Conservation (phyloP, 306 rosid species). For the Quercus engelmannii region DNA sequence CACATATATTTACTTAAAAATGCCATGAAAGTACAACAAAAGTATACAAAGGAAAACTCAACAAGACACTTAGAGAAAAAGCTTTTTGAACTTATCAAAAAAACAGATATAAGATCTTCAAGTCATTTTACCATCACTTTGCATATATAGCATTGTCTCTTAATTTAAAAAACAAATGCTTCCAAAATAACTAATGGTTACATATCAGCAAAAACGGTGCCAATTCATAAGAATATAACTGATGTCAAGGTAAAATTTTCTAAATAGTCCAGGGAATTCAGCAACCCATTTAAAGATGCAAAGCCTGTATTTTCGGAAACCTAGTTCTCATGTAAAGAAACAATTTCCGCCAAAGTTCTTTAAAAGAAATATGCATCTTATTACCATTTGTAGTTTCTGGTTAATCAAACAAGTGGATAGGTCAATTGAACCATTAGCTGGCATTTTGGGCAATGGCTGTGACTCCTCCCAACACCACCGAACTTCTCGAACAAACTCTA, state of each 20-base stretch:
- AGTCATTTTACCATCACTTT: neutral
- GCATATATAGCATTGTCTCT: neutral
- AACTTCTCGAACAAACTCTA: constrained; percentile 94
- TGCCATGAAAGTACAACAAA: neutral
- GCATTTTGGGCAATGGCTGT: constrained; percentile 84
- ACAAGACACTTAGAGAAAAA: neutral
- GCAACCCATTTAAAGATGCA: neutral
- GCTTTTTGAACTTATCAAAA: neutral
- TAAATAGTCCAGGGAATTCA: neutral
- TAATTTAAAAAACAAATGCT: neutral
- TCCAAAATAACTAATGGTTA: neutral
- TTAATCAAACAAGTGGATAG: constrained; percentile 82
- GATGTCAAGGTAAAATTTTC: neutral
- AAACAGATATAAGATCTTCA: neutral
- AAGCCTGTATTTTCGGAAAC: constrained; percentile 1
- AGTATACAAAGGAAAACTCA: neutral
- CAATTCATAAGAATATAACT: neutral
- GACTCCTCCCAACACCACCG: constrained; percentile 99
- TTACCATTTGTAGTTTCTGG: constrained; percentile 95
- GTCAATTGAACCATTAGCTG: constrained; percentile 64
- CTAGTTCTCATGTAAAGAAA: constrained; percentile 8
- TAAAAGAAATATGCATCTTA: constrained; percentile 18
- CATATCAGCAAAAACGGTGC: neutral
- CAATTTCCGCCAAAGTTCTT: constrained; percentile 22
- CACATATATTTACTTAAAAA: neutral